phyloP scores from a whole-genome alignment of 2,329 filamentous ascomycete species.

The Cladosporium sp. region DNA sequence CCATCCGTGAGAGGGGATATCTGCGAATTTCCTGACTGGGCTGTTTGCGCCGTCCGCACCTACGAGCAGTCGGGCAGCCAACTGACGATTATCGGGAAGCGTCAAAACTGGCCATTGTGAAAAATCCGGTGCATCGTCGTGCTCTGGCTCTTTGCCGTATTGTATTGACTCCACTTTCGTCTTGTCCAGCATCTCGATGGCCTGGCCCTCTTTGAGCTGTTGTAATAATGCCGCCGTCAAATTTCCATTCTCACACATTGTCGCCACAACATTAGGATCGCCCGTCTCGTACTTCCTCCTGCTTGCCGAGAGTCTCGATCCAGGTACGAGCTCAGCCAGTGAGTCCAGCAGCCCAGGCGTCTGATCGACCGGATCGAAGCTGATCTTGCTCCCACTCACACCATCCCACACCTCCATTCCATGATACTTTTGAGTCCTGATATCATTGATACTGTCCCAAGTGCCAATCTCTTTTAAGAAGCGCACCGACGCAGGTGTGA shows the following conservation, averaged over 20 bases:
- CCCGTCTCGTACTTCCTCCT: conserved; percentile 21
- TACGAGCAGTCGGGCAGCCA: conserved; percentile 80
- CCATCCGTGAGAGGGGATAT: conserved; percentile 82
- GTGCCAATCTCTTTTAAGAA: conserved; percentile 78
- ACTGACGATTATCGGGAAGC: conserved; percentile 58
- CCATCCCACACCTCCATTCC: conserved; percentile 99
- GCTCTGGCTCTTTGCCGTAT: conserved; percentile 61
- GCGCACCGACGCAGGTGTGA: conserved; percentile 81
- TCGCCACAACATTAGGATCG: conserved; percentile 61
- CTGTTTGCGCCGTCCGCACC: conserved; percentile 95
- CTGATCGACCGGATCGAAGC: conserved; percentile 53
- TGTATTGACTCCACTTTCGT: conserved; percentile 76
- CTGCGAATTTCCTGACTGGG: conserved; percentile 83
- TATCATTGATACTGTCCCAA: conserved; percentile 70
- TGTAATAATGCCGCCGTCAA: conserved; percentile 70
- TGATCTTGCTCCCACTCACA: conserved; percentile 77
- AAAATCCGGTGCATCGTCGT: conserved; percentile 59
- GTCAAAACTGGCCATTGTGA: conserved; percentile 83
- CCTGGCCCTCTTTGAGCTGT: conserved; percentile 55
- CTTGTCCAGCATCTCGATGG: conserved; percentile 67
- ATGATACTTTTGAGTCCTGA: conserved; percentile 79
- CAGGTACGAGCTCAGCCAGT: conserved; percentile 26
- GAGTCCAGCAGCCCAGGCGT: conserved; percentile 23
- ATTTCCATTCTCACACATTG: conserved; percentile 95
- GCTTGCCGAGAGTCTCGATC: conserved; percentile 21